Evolutionary conservation across 2,329 filamentous ascomycete species (phyloP).

Genomic region (Mycocentrospora acerina): DNA sequence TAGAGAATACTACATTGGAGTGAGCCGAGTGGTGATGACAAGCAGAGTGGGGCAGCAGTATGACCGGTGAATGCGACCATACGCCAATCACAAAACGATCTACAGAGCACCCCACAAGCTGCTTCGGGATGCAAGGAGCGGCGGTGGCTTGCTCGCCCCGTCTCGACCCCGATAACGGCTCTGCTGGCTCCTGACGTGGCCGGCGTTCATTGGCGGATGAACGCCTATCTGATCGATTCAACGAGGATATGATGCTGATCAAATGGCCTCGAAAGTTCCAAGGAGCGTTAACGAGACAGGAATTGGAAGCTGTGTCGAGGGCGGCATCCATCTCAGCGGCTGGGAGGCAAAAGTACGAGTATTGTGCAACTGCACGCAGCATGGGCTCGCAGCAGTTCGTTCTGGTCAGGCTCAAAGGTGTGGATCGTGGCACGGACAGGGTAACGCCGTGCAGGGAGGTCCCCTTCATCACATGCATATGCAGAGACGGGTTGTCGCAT

Average conservation of each 20-base stretch:
- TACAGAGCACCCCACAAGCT: constrained; percentile 22
- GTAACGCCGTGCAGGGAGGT: constrained; percentile 26
- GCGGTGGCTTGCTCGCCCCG: constrained; percentile 34
- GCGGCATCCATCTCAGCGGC: constrained; percentile 3
- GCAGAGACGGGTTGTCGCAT: constrained; percentile 41
- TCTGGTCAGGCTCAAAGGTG: constrained; percentile 22
- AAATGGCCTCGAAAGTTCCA: constrained; percentile 4
- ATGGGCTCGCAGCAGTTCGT: constrained; percentile 17
- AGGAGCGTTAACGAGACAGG: constrained; percentile 7
- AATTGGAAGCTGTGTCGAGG: constrained; percentile 15
- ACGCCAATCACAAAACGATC: constrained; percentile 25
- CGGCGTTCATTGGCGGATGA: constrained; percentile 35
- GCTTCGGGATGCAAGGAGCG: constrained; percentile 39
- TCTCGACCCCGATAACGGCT: constrained; percentile 42
- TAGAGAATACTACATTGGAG: constrained; percentile 37
- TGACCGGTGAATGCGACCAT: constrained; percentile 28
- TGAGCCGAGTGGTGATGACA: constrained; percentile 31
- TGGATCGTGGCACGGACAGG: constrained; percentile 19
- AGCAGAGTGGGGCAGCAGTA: constrained; percentile 22
- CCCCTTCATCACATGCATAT: constrained; percentile 41
- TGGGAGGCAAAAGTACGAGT: constrained; percentile 7
- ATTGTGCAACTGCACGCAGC: constrained; percentile 26
- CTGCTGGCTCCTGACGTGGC: constrained; percentile 39
- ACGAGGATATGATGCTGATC: constrained; percentile 20
- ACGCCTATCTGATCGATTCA: constrained; percentile 32